Percentiles rank a stretch among this genome's conserved stretches.
Evolutionary conservation across 345 rosid genomes (phyloP).

Genomic region (Leavenworthia alabamica): DNA sequence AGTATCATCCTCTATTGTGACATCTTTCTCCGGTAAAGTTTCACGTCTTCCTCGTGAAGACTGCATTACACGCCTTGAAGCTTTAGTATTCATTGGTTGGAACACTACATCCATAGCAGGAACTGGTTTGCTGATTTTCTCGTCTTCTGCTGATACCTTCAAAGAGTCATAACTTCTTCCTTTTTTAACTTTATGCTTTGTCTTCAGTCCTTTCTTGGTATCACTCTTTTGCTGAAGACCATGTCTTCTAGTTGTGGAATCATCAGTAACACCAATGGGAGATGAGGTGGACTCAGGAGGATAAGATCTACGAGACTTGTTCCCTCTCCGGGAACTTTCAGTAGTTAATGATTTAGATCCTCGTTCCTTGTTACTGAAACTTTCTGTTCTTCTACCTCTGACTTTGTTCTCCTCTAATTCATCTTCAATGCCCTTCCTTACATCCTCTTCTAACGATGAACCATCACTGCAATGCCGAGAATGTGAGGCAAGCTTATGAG

Average conservation of each 20-base stretch:
- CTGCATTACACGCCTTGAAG: constrained; percentile 17
- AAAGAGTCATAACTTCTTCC: constrained; percentile 19
- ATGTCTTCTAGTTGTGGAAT: background rate
- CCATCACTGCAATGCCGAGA: constrained; percentile 31
- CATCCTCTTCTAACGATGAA: constrained; percentile 17
- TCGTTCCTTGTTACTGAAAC: constrained; percentile 9
- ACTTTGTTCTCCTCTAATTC: constrained; percentile 5
- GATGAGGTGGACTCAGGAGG: constrained; percentile 25
- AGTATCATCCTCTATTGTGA: constrained; percentile 14
- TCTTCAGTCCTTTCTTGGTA: background rate
- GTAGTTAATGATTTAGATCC: constrained; percentile 21
- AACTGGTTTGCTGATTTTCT: background rate
- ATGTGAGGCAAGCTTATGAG: constrained; percentile 9
- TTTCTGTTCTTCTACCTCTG: constrained; percentile 19
- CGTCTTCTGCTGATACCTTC: constrained; percentile 14
- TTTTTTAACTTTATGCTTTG: background rate
- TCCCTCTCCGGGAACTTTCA: constrained; percentile 16
- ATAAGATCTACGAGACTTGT: constrained; percentile 25
- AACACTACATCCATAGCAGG: no score
- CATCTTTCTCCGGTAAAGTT: constrained; percentile 11
- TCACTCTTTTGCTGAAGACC: constrained; percentile 9
- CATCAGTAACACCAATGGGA: constrained; percentile 6
- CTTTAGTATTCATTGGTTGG: constrained; percentile 13
- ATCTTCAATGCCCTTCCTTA: constrained; percentile 1
- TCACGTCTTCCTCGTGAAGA: constrained; percentile 7